phyloP scores from a whole-genome alignment of 1,284 basidiomycete genomes.

The Austroboletus olivaceoglutinosus region DNA sequence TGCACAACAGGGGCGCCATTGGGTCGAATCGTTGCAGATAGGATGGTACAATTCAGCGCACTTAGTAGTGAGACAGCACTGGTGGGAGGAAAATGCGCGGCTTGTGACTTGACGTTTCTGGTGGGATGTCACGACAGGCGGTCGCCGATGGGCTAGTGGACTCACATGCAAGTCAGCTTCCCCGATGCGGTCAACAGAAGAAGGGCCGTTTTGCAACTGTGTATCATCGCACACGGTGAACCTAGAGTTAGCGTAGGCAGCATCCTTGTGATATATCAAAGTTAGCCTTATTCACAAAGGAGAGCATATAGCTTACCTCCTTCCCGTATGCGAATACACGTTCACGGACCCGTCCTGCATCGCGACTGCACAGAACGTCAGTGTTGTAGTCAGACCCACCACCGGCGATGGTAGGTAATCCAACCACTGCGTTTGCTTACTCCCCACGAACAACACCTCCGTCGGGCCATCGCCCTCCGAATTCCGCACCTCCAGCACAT shows the following conservation, averaged over 20 bases:
- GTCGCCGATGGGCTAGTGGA: slow-evolving; percentile 7
- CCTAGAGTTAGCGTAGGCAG: slow-evolving; percentile 77
- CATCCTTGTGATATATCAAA: slow-evolving; percentile 44
- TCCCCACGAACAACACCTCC: slow-evolving; percentile 65
- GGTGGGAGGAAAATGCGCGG: slow-evolving; percentile 61
- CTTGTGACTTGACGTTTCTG: slow-evolving; percentile 72
- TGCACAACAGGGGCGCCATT: slow-evolving; percentile 79
- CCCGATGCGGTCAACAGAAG: slow-evolving; percentile 73
- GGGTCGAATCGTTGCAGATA: slow-evolving; percentile 62
- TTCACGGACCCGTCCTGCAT: slow-evolving; percentile 74
- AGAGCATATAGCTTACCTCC: slow-evolving; percentile 52
- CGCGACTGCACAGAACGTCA: slow-evolving; percentile 70
- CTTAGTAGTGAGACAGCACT: slow-evolving; percentile 61
- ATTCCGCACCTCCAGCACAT: slow-evolving; percentile 80
- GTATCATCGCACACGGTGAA: slow-evolving; percentile 65
- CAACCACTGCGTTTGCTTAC: slow-evolving; percentile 78
- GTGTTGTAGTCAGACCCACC: slow-evolving; percentile 63
- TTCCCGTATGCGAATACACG: slow-evolving; percentile 77
- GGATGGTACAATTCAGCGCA: slow-evolving; percentile 52
- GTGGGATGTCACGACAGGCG: slow-evolving; percentile 8
- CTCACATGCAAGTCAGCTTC: slow-evolving; percentile 72
- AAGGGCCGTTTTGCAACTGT: slow-evolving; percentile 61
- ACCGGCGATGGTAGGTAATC: slow-evolving; percentile 80
- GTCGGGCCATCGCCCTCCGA: slow-evolving; percentile 62
- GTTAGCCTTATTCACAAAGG: slow-evolving; percentile 5